Base-by-base conservation (phyloP, 2,329 filamentous ascomycete species). In the Botrytis byssoidea region DNA sequence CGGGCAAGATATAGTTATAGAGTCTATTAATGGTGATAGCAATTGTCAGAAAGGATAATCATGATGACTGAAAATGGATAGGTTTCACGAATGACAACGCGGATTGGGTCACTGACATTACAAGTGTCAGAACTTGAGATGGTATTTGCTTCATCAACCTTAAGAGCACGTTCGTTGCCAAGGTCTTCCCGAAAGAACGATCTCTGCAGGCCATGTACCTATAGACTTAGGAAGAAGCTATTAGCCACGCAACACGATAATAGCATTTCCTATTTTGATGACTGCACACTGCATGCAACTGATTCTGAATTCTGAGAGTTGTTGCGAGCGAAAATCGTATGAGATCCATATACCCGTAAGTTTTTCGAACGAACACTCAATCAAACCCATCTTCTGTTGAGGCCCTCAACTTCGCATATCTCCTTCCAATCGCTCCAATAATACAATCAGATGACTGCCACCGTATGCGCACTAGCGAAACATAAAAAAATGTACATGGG, bases 401-500 rank as follows among this genome's bases (percentile, higher is more conserved):
- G 44, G 46, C 32, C 70, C 35, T 55, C n/a, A 32, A 55, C 60
- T 72, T 72, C 37, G 32, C 66, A 57, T 32, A 10, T 57, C 25
- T 72, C 14, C 35, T 22, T 55, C 35, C 61, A 37, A 46, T 67
- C 25, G 71, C 73, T 74, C 68, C 69, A 74, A 66, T 60, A 25
- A 42, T 37, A 66, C 44, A 44, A 63, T 72, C 73, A 72, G 73
- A 72, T 71, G 73, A 74, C 68, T 59, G 46, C 61, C 60, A 73
- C 66, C 46, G 57, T 73, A 73, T 70, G 71, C 55, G 69, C 69
- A 66, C 67, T 64, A 71, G 46, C 72, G 72, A 70, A 71, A 42
- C 46, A 48, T 46, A 22, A 35, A 46, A 40, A 32, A 51, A 2
- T 59, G n/a, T 25, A 22, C 37, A 65, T 44, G 57, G 35, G 29